Conservation (phyloP, 768 basidiomycete species). For the Daedaleopsis nitida region DNA sequence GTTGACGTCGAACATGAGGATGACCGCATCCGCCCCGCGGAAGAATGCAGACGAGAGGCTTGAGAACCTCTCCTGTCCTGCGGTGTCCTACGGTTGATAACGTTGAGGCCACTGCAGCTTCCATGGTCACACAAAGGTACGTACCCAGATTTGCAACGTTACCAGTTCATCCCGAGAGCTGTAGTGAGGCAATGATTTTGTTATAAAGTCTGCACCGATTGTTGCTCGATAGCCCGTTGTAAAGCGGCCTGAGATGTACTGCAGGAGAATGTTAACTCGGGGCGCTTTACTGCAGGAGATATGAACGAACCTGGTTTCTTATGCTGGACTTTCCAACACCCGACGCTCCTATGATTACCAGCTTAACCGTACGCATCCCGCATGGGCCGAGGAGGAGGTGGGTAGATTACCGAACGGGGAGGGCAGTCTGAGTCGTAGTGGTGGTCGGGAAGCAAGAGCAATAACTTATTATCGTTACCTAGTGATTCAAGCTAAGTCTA, state of each 20-base stretch:
- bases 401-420: no score
- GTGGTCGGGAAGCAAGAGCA: no score
- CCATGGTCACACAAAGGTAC: constrained; percentile 15
- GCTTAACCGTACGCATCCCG: constrained; percentile 72
- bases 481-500: no score
- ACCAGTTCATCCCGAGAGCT: constrained; percentile 54
- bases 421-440: no score
- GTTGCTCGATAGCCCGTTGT: constrained; percentile 80
- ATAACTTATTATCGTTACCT: no score
- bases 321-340: constrained; percentile 87
- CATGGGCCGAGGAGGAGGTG: neutral
- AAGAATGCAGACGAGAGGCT: constrained; percentile 83
- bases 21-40: constrained; percentile 78
- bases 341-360: constrained; percentile 79
- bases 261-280: neutral
- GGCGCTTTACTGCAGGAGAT: neutral
- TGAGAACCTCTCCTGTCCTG: constrained; percentile 88
- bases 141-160: constrained; percentile 70
- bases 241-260: constrained; percentile 81
- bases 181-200: constrained; percentile 70
- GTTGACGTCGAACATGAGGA: constrained; percentile 84
- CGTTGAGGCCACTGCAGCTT: neutral
- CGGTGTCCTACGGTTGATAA: constrained; percentile 60
- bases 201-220: constrained; percentile 88
- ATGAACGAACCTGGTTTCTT: constrained; percentile 61